A percentile compares a stretch with the other conserved stretches of the same genome.
phyloP scores from a whole-genome alignment of 2,329 filamentous ascomycete genomes.

The Ascochyta pisi region DNA sequence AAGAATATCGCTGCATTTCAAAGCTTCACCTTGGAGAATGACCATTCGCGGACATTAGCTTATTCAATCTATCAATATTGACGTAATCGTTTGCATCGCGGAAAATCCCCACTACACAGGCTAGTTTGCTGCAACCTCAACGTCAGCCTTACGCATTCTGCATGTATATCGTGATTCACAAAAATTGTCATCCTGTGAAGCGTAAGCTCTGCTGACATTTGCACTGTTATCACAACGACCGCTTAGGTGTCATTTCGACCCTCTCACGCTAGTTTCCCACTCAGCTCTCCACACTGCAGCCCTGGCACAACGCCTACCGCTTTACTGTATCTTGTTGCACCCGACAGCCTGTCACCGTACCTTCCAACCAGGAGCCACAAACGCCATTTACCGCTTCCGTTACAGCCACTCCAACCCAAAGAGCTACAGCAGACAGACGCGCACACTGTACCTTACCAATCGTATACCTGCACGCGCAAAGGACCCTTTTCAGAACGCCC shows the following conservation, averaged over 20 bases:
- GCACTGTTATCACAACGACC: not conserved
- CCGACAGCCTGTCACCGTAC: conserved; percentile 13
- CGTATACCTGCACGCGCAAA: not conserved
- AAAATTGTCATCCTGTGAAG: not conserved
- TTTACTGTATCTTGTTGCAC: not conserved
- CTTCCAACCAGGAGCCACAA: conserved; percentile 6
- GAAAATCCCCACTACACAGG: not conserved
- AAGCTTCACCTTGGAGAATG: not conserved
- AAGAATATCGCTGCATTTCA: not conserved
- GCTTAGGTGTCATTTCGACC: not conserved
- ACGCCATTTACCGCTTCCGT: conserved; percentile 11
- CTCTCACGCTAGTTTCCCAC: conserved; percentile 13
- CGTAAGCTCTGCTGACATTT: conserved; percentile 1
- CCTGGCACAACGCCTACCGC: conserved; percentile 7
- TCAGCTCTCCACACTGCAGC: conserved; percentile 9
- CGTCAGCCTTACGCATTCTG: conserved; percentile 11
- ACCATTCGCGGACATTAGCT: too few species aligned
- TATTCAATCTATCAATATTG: not conserved
- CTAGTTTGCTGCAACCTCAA: conserved; percentile 1
- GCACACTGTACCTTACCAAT: not conserved
- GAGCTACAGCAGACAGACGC: not conserved
- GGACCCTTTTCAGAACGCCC: not conserved
- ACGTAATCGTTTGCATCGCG: conserved; percentile 3
- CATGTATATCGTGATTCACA: not conserved
- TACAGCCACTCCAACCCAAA: conserved; percentile 1